These are phyloP conservation scores for Penicillium psychrosexuale DNA, from an alignment of 2,329 filamentous ascomycete genomes.

Conservation along the genomic window DNA sequence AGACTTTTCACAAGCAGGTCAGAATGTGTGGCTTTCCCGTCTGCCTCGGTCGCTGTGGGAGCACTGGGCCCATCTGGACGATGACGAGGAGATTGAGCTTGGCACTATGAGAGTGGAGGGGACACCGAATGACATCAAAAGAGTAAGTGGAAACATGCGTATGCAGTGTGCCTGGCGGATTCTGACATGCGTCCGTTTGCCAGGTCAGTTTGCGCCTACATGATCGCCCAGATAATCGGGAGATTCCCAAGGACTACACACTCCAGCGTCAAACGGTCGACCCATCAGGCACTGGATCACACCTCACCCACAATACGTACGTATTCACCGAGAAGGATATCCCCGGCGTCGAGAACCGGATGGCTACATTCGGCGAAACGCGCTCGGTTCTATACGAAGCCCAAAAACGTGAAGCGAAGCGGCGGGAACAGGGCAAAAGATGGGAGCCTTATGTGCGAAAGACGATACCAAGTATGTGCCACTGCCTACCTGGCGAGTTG, in stretches of 20 bases:
- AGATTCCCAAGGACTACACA: slow-evolving; percentile 84
- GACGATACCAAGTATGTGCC: slow-evolving; percentile 64
- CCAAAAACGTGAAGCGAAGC: slow-evolving; percentile 45
- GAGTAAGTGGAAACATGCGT: slow-evolving; percentile 32
- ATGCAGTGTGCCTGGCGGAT: slow-evolving; percentile 8
- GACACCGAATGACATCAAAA: slow-evolving; percentile 53
- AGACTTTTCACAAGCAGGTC: slow-evolving; percentile 52
- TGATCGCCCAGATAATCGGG: slow-evolving; percentile 65
- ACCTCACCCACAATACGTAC: slow-evolving; percentile 72
- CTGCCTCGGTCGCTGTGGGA: slow-evolving; percentile 79
- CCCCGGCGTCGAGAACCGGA: slow-evolving; percentile 63
- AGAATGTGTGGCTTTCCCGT: slow-evolving; percentile 67
- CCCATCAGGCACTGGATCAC: slow-evolving; percentile 34
- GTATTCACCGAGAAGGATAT: slow-evolving; percentile 93
- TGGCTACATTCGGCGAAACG: slow-evolving; percentile 43
- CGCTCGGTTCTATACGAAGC: slow-evolving; percentile 48
- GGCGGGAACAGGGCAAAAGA: slow-evolving; percentile 51
- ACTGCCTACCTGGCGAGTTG: neutral
- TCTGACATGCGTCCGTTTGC: slow-evolving; percentile 34
- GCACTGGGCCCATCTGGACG: slow-evolving; percentile 70
- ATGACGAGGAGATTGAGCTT: slow-evolving; percentile 77
- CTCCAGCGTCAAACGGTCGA: slow-evolving; percentile 65
- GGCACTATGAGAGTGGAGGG: slow-evolving; percentile 66
- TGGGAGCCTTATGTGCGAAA: slow-evolving; percentile 57
- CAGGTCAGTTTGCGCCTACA: slow-evolving; percentile 68